A percentile compares a stretch with the other conserved stretches of the same genome.
phyloP scores from a whole-genome alignment of 164 flowering plant genomes.

The Malania oleifera region DNA sequence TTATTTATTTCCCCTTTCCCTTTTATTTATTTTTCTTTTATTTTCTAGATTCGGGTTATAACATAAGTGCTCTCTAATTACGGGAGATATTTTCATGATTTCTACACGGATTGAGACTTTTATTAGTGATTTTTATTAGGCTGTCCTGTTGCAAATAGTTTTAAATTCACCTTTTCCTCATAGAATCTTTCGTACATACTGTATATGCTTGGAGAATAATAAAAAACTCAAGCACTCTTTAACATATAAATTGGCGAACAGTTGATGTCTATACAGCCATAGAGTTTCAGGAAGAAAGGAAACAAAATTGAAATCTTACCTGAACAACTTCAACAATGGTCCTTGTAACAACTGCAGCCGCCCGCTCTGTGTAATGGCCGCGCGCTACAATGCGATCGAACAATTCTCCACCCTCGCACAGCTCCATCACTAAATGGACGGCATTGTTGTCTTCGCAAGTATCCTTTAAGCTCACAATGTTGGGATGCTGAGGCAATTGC shows the following conservation, averaged over 20 bases:
- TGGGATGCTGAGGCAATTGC: conserved; percentile 36
- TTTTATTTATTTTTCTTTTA: too few species aligned
- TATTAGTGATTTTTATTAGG: too few species aligned
- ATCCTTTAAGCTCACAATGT: conserved; percentile 35
- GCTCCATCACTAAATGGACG: conserved; percentile 37
- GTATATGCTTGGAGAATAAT: too few species aligned
- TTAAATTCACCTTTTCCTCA: too few species aligned
- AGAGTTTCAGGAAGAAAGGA: neutral
- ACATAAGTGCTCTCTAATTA: too few species aligned
- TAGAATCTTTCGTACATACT: too few species aligned
- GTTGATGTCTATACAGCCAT: neutral
- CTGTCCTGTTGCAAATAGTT: too few species aligned
- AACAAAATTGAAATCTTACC: conserved; percentile 15
- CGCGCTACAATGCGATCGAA: conserved; percentile 41
- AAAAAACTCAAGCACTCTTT: neutral
- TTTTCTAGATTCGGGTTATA: too few species aligned
- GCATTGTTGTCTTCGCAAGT: conserved; percentile 36
- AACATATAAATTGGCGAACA: too few species aligned
- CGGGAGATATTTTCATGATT: too few species aligned
- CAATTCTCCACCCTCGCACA: conserved; percentile 42
- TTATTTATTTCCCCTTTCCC: too few species aligned
- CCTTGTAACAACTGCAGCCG: conserved; percentile 32
- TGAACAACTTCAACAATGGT: conserved; percentile 40
- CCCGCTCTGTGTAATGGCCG: conserved; percentile 40
- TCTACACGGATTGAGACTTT: too few species aligned